A percentile compares a stretch with the other conserved stretches of the same genome.
phyloP scores from a whole-genome alignment of 1,284 basidiomycete genomes.

The Moesziomyces aphidis region DNA sequence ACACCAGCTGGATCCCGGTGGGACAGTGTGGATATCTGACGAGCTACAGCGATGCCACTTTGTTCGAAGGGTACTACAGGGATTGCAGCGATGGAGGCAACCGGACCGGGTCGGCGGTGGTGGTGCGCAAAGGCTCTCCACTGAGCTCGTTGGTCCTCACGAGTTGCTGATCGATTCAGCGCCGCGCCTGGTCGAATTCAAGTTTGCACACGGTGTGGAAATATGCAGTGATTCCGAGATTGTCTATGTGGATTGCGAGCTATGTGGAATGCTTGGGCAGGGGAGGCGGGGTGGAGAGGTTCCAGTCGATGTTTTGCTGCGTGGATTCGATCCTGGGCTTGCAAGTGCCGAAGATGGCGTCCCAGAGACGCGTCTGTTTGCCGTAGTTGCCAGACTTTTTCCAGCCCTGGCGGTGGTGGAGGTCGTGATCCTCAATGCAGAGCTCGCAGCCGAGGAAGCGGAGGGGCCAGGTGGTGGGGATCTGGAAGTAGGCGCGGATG shows the following conservation, averaged over 20 bases:
- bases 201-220: no score
- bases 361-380: constrained; percentile 65
- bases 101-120: background rate
- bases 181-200: no score
- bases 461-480: constrained; percentile 53
- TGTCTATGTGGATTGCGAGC: no score
- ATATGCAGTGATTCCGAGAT: no score
- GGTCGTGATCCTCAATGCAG: constrained; percentile 64
- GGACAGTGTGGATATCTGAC: background rate
- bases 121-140: background rate
- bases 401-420: constrained; percentile 66
- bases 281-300: constrained; percentile 8
- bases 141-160: no score
- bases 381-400: constrained; percentile 59
- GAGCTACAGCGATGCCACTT: background rate
- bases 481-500: constrained; percentile 54
- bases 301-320: constrained; percentile 40
- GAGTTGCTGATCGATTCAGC: no score
- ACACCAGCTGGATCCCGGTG: background rate
- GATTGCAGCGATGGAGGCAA: background rate
- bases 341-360: constrained; percentile 59
- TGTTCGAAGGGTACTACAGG: background rate
- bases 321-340: constrained; percentile 54
- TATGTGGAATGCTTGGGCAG: no score
- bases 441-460: constrained; percentile 52